Conservation (phyloP, 805 yeast species). For the Scheffersomyces amazonensis region DNA sequence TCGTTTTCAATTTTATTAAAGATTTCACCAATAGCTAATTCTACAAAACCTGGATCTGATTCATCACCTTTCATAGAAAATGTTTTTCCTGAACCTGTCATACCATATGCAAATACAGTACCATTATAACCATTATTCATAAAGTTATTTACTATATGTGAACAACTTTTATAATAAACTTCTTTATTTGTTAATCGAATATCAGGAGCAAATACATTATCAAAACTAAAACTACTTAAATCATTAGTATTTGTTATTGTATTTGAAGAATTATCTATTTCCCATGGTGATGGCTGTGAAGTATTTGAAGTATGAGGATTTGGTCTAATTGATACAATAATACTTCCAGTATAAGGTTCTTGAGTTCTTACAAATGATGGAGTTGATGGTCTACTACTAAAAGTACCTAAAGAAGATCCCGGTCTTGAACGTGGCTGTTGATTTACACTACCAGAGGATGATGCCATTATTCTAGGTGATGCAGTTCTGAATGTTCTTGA, state of each 20-base stretch:
- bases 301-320: slow-evolving; percentile 52
- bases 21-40: slow-evolving; percentile 59
- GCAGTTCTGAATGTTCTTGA: slow-evolving; percentile 27
- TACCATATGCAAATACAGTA: slow-evolving; percentile 90
- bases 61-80: slow-evolving; percentile 77
- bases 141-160: slow-evolving; percentile 51
- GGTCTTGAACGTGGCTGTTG: slow-evolving; percentile 24
- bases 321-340: slow-evolving; percentile 75
- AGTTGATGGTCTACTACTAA: slow-evolving; percentile 31
- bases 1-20: slow-evolving; percentile 44
- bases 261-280: slow-evolving; percentile 34
- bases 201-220: slow-evolving; percentile 68
- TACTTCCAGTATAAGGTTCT: slow-evolving; percentile 63
- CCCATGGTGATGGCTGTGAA: slow-evolving; percentile 41
- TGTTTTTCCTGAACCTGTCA: slow-evolving; percentile 93
- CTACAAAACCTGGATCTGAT: slow-evolving; percentile 67
- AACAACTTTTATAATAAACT: slow-evolving; percentile 59
- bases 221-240: slow-evolving; percentile 65
- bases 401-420: slow-evolving; percentile 30
- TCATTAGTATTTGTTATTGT: slow-evolving; percentile 50
- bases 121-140: slow-evolving; percentile 74
- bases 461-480: slow-evolving; percentile 20
- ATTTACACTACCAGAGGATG: not conserved
- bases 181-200: slow-evolving; percentile 44
- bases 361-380: slow-evolving; percentile 23